Percentiles rank a stretch among this genome's conserved stretches.
Evolutionary conservation across 441 rosid species (phyloP).

Genomic region (Pelargonium cotyledonis): DNA sequence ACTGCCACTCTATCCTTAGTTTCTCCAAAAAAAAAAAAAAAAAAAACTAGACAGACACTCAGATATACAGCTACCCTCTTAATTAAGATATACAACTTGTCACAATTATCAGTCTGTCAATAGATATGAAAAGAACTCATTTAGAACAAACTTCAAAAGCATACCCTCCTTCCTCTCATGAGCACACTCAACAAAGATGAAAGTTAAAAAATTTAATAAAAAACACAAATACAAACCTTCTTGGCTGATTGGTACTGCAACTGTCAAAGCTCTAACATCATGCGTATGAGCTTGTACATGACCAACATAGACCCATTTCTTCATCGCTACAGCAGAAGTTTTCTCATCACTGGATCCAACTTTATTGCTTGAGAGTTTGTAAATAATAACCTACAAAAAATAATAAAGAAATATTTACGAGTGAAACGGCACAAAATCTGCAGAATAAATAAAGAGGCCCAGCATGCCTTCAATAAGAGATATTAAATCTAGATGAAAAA

Average conservation of each 20-base stretch:
- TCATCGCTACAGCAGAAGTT: constrained; percentile 35
- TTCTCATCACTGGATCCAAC: constrained; percentile 28
- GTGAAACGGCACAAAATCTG: constrained; percentile 5
- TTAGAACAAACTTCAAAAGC: neutral
- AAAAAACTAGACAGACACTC: too few relatives aligned
- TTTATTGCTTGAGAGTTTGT: constrained; percentile 52
- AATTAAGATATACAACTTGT: neutral
- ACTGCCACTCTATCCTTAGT: neutral
- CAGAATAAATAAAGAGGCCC: too few relatives aligned
- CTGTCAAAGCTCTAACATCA: constrained; percentile 83
- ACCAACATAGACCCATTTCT: constrained; percentile 80
- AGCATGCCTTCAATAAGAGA: too few relatives aligned
- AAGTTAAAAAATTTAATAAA: neutral
- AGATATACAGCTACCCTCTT: neutral
- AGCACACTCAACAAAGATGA: neutral
- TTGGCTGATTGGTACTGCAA: constrained; percentile 66
- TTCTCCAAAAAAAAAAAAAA: neutral
- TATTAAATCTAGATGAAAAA: too few relatives aligned
- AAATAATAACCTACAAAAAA: constrained; percentile 60
- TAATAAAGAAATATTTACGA: constrained; percentile 7
- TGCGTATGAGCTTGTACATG: constrained; percentile 86
- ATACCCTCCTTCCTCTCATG: neutral
- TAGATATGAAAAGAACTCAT: neutral
- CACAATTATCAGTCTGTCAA: neutral
- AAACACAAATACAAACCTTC: constrained; percentile 47